phyloP scores from a whole-genome alignment of 2,329 filamentous ascomycete genomes.

The Colletotrichum sidae region DNA sequence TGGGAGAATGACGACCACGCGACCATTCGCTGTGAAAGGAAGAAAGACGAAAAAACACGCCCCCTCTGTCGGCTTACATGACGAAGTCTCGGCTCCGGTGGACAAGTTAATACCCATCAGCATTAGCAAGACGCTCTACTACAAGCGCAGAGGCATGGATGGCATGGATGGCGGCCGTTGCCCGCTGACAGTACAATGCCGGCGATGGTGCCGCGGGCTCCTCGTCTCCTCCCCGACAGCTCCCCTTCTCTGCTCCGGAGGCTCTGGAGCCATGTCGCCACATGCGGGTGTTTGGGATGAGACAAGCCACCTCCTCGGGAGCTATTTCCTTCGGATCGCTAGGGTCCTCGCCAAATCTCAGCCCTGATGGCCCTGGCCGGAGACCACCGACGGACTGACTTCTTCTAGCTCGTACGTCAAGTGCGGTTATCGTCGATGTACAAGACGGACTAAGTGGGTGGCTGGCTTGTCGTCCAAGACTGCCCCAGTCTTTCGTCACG shows the following conservation, averaged over 20 bases:
- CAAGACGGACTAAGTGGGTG: conserved; percentile 23
- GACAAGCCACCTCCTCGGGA: conserved; percentile 52
- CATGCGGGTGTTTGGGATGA: conserved; percentile 44
- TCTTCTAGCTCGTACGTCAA: conserved; percentile 31
- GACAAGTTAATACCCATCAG: conserved; percentile 8
- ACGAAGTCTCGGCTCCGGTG: conserved; percentile 24
- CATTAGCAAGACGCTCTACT: background rate
- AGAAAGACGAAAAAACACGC: conserved; percentile 18
- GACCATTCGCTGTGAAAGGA: background rate
- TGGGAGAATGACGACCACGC: conserved; percentile 5
- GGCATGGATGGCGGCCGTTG: conserved; percentile 9
- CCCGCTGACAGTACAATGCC: conserved; percentile 24
- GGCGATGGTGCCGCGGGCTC: conserved; percentile 25
- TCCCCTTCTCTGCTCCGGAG: conserved; percentile 4
- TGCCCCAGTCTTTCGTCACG: conserved; percentile 30
- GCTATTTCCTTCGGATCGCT: conserved; percentile 36
- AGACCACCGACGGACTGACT: conserved; percentile 25
- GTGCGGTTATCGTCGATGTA: conserved; percentile 32
- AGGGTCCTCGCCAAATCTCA: conserved; percentile 36
- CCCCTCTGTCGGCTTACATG: conserved; percentile 10
- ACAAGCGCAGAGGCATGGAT: background rate
- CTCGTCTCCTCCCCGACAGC: conserved; percentile 32
- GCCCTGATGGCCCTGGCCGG: conserved; percentile 32
- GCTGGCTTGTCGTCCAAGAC: conserved; percentile 13
- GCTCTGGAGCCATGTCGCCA: conserved; percentile 39